These are phyloP conservation scores for Claviceps spartinae DNA, from an alignment of 2,329 filamentous ascomycete genomes.

Conservation along the genomic window DNA sequence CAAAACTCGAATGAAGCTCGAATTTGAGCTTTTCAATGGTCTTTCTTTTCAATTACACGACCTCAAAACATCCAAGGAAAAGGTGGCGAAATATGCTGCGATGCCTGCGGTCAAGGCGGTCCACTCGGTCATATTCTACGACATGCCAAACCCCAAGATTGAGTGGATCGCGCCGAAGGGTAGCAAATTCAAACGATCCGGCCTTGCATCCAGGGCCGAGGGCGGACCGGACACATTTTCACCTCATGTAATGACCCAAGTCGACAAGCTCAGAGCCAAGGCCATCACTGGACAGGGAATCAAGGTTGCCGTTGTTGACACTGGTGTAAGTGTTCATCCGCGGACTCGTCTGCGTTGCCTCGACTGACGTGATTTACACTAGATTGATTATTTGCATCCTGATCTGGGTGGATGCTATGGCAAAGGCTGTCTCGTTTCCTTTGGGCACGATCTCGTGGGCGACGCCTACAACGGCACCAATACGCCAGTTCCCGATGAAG, in stretches of 20 bases:
- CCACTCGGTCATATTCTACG: slow-evolving; percentile 33
- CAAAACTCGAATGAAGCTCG: slow-evolving; percentile 31
- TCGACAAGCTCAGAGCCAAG: slow-evolving; percentile 35
- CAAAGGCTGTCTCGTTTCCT: slow-evolving; percentile 40
- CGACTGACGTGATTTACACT: background rate
- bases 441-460: slow-evolving; percentile 44
- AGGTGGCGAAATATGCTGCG: slow-evolving; percentile 25
- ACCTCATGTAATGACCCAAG: slow-evolving; percentile 43
- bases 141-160: slow-evolving; percentile 30
- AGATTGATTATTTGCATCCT: slow-evolving; percentile 50
- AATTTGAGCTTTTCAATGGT: slow-evolving; percentile 39
- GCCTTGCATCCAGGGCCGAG: slow-evolving; percentile 11
- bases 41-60: slow-evolving; percentile 39
- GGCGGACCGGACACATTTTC: slow-evolving; percentile 24
- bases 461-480: slow-evolving; percentile 33
- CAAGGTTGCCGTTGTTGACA: slow-evolving; percentile 40
- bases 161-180: slow-evolving; percentile 26
- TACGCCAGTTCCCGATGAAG: slow-evolving; percentile 29
- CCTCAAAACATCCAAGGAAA: slow-evolving; percentile 27
- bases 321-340: slow-evolving; percentile 29
- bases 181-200: slow-evolving; percentile 10
- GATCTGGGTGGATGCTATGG: slow-evolving; percentile 53
- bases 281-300: slow-evolving; percentile 37
- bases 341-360: no score
- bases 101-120: slow-evolving; percentile 33